Conservation (phyloP, 1,284 basidiomycete species). For the Leccinum griseonigrum region DNA sequence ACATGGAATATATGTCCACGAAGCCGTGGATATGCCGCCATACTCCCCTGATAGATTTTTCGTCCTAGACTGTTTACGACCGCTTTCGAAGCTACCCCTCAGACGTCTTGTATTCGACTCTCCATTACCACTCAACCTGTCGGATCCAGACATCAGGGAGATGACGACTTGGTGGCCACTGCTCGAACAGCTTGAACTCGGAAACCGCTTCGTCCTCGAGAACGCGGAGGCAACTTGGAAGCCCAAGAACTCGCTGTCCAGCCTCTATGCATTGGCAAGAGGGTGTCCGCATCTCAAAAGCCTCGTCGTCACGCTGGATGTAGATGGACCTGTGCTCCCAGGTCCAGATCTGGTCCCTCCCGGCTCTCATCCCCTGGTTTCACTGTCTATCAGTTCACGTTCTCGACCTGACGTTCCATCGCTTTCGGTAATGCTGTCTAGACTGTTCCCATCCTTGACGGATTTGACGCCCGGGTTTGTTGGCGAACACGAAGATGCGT, state of each 20-base stretch:
- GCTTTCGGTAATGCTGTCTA: constrained; percentile 14
- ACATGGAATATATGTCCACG: constrained; percentile 37
- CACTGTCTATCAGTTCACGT: constrained; percentile 22
- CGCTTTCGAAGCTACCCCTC: constrained; percentile 31
- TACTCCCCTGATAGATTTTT: constrained; percentile 13
- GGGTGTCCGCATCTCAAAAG: constrained; percentile 35
- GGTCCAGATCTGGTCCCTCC: background rate
- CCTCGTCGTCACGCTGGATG: constrained; percentile 39
- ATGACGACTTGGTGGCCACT: constrained; percentile 46
- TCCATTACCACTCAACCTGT: constrained; percentile 38
- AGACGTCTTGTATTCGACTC: constrained; percentile 42
- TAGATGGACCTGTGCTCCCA: constrained; percentile 5
- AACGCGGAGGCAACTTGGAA: constrained; percentile 23
- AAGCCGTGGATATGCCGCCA: constrained; percentile 15
- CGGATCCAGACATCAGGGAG: constrained; percentile 41
- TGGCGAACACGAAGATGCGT: constrained; percentile 21
- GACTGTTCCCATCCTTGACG: constrained; percentile 22
- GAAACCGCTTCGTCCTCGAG: constrained; percentile 30
- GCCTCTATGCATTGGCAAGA: constrained; percentile 36
- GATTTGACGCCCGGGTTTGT: constrained; percentile 18
- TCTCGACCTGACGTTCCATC: constrained; percentile 14
- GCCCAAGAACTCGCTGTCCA: constrained; percentile 36
- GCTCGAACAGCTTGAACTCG: constrained; percentile 45
- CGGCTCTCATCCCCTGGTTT: constrained; percentile 20
- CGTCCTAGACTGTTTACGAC: constrained; percentile 22